phyloP scores from a whole-genome alignment of 805 yeast genomes.

The Candida sphagnicola region DNA sequence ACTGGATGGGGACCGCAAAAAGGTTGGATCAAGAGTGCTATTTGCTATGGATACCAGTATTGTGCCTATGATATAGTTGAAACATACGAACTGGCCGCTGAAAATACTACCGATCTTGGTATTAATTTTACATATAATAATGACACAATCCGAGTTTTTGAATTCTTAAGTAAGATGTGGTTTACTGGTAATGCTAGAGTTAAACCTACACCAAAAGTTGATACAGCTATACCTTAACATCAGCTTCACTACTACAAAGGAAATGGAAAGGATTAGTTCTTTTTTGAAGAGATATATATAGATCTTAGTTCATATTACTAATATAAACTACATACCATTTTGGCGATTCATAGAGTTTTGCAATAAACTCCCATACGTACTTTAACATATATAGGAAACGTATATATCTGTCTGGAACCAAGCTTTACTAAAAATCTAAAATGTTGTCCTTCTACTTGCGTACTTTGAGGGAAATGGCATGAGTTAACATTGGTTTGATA shows the following conservation, averaged over 20 bases:
- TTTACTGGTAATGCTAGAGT: neutral
- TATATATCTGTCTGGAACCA: neutral
- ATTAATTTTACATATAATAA: constrained; percentile 7
- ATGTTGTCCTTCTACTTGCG: constrained; percentile 7
- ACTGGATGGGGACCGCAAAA: constrained; percentile 32
- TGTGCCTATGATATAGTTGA: constrained; percentile 35
- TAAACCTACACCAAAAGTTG: neutral
- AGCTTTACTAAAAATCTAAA: too few species aligned
- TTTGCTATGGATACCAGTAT: constrained; percentile 34
- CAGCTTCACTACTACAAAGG: too few species aligned
- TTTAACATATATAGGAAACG: too few species aligned
- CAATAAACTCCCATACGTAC: too few species aligned
- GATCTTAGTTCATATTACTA: too few species aligned
- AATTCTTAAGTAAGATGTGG: constrained; percentile 37
- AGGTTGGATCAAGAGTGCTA: constrained; percentile 37
- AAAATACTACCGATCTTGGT: too few species aligned
- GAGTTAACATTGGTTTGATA: constrained; percentile 23
- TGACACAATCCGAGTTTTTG: constrained; percentile 13
- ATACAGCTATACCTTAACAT: too few species aligned
- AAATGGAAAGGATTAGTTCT: too few species aligned
- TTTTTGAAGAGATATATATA: too few species aligned
- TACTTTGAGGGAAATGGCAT: constrained; percentile 13
- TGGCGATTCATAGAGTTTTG: too few species aligned
- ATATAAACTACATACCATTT: too few species aligned
- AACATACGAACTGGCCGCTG: constrained; percentile 9